These are phyloP conservation scores for Boletus pseudopeckii DNA, from an alignment of 768 basidiomycete species.

Conservation along the genomic window DNA sequence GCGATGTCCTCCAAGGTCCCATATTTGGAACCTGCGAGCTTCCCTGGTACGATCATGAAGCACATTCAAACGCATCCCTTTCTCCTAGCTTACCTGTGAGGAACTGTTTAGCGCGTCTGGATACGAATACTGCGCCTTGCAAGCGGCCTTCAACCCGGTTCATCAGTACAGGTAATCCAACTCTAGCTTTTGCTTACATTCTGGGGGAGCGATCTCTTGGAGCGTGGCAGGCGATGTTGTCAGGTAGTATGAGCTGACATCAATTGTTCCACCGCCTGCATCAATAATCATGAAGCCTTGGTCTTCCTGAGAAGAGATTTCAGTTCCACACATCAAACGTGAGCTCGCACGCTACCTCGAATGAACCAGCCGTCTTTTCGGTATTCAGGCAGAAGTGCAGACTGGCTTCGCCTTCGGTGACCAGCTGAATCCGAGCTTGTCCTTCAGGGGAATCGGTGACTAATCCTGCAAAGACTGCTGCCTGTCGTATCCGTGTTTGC, in stretches of 20 bases:
- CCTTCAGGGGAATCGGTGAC: slow-evolving; percentile 36
- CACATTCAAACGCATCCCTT: background rate
- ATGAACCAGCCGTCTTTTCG: slow-evolving; percentile 29
- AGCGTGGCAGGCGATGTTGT: slow-evolving; percentile 31
- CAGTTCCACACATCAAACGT: background rate
- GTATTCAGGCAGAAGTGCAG: slow-evolving; percentile 45
- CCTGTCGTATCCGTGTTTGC: slow-evolving; percentile 42
- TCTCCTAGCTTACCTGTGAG: slow-evolving; percentile 33
- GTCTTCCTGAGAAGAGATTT: slow-evolving; percentile 32
- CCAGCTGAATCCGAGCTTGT: slow-evolving; percentile 39
- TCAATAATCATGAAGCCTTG: slow-evolving; percentile 55
- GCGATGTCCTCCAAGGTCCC: slow-evolving; percentile 38
- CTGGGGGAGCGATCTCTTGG: slow-evolving; percentile 47
- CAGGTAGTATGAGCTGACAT: slow-evolving; percentile 53
- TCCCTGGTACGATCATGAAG: slow-evolving; percentile 28
- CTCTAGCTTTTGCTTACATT: slow-evolving; percentile 34
- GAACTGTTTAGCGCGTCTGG: slow-evolving; percentile 38
- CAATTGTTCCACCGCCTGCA: slow-evolving; percentile 61
- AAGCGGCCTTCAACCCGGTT: slow-evolving; percentile 39
- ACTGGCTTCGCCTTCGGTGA: slow-evolving; percentile 54
- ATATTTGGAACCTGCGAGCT: slow-evolving; percentile 40
- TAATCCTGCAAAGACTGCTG: slow-evolving; percentile 41
- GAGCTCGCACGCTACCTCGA: slow-evolving; percentile 18
- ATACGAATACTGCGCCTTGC: slow-evolving; percentile 51
- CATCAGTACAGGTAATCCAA: background rate